Evolutionary conservation across 1,284 basidiomycete species (phyloP).

Genomic region (Amylostereum areolatum): DNA sequence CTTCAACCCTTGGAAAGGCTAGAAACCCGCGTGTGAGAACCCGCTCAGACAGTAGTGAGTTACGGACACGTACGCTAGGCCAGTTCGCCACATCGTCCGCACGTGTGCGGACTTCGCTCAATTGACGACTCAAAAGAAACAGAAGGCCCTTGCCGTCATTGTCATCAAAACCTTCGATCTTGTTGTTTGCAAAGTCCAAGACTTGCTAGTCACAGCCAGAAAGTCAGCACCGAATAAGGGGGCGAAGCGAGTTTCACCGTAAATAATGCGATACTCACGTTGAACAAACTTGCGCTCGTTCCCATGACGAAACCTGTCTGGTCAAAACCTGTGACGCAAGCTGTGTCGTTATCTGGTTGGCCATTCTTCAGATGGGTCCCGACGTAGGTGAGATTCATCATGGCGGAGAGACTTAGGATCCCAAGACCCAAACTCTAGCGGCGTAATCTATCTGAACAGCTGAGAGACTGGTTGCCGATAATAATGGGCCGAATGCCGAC

Average conservation of each 20-base stretch:
- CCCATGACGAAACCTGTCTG: conserved; percentile 64
- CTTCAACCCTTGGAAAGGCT: conserved; percentile 50
- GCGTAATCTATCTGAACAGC: conserved; percentile 43
- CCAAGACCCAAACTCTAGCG: conserved; percentile 62
- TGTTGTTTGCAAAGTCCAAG: conserved; percentile 38
- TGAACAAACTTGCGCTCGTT: conserved; percentile 57
- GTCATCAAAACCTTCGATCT: conserved; percentile 32
- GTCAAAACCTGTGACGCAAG: conserved; percentile 62
- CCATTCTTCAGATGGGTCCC: conserved; percentile 56
- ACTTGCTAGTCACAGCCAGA: conserved; percentile 32
- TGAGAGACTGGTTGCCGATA: neutral
- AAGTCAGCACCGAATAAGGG: too few species aligned
- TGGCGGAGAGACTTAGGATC: conserved; percentile 58
- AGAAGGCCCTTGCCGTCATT: conserved; percentile 34
- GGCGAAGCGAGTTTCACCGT: too few species aligned
- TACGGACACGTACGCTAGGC: conserved; percentile 42
- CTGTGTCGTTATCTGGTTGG: conserved; percentile 37
- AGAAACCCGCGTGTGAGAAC: neutral
- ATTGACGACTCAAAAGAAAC: conserved; percentile 41
- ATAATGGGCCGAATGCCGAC: conserved; percentile 22
- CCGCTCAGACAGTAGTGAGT: neutral
- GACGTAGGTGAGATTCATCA: conserved; percentile 50
- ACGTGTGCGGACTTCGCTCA: conserved; percentile 44
- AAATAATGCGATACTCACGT: conserved; percentile 28
- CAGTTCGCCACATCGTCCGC: conserved; percentile 62